Evolutionary conservation across 169 alveolate genomes (phyloP).

Genomic region (Neospora caninum): DNA sequence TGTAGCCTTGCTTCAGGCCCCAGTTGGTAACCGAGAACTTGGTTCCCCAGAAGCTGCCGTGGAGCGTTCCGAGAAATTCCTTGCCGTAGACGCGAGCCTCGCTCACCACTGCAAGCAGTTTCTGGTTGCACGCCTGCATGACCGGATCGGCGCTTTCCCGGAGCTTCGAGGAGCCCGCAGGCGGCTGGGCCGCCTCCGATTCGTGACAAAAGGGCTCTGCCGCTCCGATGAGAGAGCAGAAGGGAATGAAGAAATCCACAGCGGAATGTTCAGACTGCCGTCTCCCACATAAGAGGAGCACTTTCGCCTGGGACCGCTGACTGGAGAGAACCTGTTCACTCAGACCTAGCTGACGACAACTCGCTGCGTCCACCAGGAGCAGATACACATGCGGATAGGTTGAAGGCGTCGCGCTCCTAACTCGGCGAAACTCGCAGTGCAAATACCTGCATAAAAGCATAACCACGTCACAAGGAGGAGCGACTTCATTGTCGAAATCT

Average conservation of each 20-base stretch:
- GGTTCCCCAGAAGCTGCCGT: slow-evolving; percentile 42
- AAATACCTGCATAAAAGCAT: not conserved
- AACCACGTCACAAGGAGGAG: not conserved
- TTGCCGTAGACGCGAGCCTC: not conserved
- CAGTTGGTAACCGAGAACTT: slow-evolving; percentile 16
- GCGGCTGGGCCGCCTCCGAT: not conserved
- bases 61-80: not conserved
- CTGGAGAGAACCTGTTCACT: not conserved
- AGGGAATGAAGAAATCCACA: slow-evolving; percentile 29
- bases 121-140: not conserved
- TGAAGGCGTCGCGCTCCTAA: not conserved
- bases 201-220: not conserved
- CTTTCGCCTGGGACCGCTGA: not conserved
- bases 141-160: not conserved
- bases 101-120: slow-evolving; percentile 10
- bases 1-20: slow-evolving; percentile 25
- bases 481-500: not conserved
- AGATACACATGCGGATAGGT: slow-evolving; percentile 39
- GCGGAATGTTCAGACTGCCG: slow-evolving; percentile 27
- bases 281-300: not conserved
- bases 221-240: not conserved
- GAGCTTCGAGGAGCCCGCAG: not conserved
- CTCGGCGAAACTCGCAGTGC: slow-evolving; percentile 41
- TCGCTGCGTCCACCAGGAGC: slow-evolving; percentile 29
- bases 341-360: slow-evolving; percentile 24